Base-by-base conservation (phyloP, 805 yeast species). In the Ogataea degrootiae region DNA sequence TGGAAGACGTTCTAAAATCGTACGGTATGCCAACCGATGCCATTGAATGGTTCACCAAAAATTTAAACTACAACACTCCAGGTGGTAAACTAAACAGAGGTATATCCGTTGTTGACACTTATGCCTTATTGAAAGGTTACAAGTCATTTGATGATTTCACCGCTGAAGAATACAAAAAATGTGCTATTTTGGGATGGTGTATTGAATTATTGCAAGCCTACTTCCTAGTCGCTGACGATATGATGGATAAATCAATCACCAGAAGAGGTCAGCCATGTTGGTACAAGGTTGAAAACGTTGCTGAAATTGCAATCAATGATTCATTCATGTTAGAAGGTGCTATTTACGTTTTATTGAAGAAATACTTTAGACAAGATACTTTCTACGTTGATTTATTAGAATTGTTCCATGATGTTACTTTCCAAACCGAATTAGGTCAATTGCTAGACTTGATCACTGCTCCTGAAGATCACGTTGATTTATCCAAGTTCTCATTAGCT, bases 221-320 rank as follows among this genome's bases (percentile, higher is more conserved):
- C 68, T 94, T 94, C 76, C 77, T 94, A 61, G 98, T 94, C 48
- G 95, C 98, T 33, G 99, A 94, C 67, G 99, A 94, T 67, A 94
- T 94, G 82, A 94, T 94, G 99, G 99, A 94, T 68, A 81, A 82
- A 57, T 87, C 96, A 34, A 85, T 88, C 67, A 94, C 99, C 38
- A 87, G 99, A 77, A 85, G 99, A 68, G 99, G 97, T 50, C 97
- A 92, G 71, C 94, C 97, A 56, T 94, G 99, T 71, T 94, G 99
- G 99, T 94, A 90, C 75, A 82, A 76, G 63, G 77, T 72, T 34
- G 82, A 79, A 56, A 81, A 80, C 37, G 97, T 94, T 50, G 88
- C 87, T 37, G 89, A 89, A 66, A 85, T 94, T 65, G 99, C 99
- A 50, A 94, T 94, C 69, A 94, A 94, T 64, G 99, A 94, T 65